Evolutionary conservation across 202 grass and related monocot genomes (phyloP).

Genomic region (Schoenoplectus triqueter): DNA sequence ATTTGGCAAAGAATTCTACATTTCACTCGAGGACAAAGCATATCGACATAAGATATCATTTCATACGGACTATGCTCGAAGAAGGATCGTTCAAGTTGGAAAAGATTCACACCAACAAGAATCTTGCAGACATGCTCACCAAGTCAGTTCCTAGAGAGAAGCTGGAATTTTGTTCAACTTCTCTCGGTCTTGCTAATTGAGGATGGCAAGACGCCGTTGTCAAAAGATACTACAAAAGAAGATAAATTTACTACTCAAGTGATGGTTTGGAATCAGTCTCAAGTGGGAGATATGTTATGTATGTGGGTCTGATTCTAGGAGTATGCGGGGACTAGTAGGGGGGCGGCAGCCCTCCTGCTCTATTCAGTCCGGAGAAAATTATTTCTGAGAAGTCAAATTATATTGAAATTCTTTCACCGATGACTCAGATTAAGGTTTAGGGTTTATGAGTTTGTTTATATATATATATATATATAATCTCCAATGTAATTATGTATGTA

Average conservation of each 20-base stretch:
- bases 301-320: background rate
- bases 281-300: background rate
- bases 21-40: constrained; percentile 5
- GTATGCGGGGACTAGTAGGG: no score
- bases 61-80: background rate
- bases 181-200: background rate
- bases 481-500: no score
- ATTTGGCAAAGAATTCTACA: background rate
- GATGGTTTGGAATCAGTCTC: background rate
- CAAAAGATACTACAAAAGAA: background rate
- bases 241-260: background rate
- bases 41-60: constrained; percentile 2
- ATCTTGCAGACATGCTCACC: background rate
- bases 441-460: no score
- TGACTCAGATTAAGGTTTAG: no score
- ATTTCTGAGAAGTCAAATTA: no score
- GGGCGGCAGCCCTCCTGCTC: no score
- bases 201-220: background rate
- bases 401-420: no score
- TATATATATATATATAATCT: no score
- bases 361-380: no score
- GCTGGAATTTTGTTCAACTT: background rate
- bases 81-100: background rate
- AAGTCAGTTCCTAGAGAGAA: constrained; percentile 1
- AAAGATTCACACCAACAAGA: background rate